These are phyloP conservation scores for Aspergillus hancockii DNA, from an alignment of 495 filamentous ascomycete genomes.

Conservation along the genomic window DNA sequence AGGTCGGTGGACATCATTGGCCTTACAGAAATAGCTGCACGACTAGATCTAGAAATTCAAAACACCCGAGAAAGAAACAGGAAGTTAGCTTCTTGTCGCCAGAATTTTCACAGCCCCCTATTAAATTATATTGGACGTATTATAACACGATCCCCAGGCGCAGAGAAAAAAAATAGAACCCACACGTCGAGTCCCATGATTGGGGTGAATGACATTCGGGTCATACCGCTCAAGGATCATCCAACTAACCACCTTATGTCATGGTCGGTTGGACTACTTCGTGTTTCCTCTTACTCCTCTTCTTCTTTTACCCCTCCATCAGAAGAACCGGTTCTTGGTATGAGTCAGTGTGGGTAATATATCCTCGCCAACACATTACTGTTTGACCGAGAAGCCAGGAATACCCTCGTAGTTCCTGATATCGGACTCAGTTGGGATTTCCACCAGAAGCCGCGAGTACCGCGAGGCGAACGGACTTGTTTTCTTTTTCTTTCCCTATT, in stretches of 20 bases:
- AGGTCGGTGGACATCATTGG: background rate
- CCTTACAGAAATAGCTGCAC: background rate
- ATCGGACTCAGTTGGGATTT: background rate
- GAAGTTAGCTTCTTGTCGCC: no score
- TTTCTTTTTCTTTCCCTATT: background rate
- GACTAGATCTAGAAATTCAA: background rate
- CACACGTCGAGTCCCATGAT: conserved; percentile 1
- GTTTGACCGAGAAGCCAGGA: background rate
- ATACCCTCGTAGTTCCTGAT: background rate
- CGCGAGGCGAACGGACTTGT: conserved; percentile 1
- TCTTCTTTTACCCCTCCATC: background rate
- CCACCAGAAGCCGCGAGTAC: background rate
- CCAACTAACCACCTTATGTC: background rate
- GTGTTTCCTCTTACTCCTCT: background rate
- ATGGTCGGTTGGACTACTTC: background rate
- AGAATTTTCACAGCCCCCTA: background rate
- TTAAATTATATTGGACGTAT: background rate
- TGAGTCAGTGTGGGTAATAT: conserved; percentile 8
- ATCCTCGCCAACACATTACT: background rate
- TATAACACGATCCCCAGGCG: background rate
- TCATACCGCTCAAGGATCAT: conserved; percentile 8
- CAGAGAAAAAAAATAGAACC: background rate
- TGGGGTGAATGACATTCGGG: conserved; percentile 1
- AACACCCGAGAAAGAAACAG: background rate
- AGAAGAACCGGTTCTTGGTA: background rate